Percentiles rank a stretch among this genome's conserved stretches.
phyloP scores from a whole-genome alignment of 208 protist species.

The Jaenimonas drosophilae region DNA sequence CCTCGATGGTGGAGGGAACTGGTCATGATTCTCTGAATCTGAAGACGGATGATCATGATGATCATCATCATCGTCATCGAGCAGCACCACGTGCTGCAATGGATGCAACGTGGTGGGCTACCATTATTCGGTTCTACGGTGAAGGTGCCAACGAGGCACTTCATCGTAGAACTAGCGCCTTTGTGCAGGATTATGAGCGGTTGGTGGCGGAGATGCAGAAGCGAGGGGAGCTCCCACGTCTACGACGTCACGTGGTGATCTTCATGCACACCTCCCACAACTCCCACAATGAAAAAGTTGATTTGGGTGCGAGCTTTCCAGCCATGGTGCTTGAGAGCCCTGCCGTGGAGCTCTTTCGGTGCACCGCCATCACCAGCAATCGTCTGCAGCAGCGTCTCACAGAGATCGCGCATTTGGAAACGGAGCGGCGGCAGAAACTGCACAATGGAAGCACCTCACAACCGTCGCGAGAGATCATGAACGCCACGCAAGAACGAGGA shows the following conservation, averaged over 20 bases:
- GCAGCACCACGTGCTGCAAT: no score
- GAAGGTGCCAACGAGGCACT: conserved; percentile 27
- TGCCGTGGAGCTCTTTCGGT: conserved; percentile 52
- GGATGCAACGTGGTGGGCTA: conserved; percentile 3
- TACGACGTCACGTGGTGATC: conserved; percentile 45
- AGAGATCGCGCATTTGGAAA: conserved; percentile 22
- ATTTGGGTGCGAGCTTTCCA: conserved; percentile 31
- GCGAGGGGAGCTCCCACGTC: neutral
- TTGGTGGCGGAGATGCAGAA: conserved; percentile 5
- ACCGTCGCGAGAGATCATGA: neutral
- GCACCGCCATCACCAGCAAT: conserved; percentile 57
- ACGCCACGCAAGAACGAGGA: neutral
- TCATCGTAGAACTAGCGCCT: conserved; percentile 29
- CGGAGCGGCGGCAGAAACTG: neutral
- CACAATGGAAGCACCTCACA: neutral
- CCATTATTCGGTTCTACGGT: conserved; percentile 64
- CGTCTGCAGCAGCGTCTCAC: conserved; percentile 47
- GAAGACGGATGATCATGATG: neutral
- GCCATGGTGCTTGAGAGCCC: conserved; percentile 27
- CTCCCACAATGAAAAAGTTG: conserved; percentile 73
- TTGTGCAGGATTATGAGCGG: conserved; percentile 50
- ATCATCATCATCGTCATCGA: no score
- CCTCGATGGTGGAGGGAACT: no score
- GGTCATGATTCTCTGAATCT: neutral
- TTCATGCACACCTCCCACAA: conserved; percentile 83